phyloP scores from a whole-genome alignment of 441 rosid genomes.

The Kokia cookei region DNA sequence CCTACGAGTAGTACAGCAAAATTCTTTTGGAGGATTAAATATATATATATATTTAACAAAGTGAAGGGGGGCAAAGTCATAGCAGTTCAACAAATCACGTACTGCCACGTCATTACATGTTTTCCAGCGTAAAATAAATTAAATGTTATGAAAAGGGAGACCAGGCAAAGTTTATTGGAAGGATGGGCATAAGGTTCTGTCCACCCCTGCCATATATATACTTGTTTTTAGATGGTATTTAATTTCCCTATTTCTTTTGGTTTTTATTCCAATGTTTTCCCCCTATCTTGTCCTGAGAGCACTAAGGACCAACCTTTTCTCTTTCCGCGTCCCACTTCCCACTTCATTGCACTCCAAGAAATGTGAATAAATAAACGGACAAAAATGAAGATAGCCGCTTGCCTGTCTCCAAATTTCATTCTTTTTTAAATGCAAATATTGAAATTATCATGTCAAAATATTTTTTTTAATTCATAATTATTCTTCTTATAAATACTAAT shows the following conservation, averaged over 20 bases:
- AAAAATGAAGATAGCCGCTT: conserved; percentile 1
- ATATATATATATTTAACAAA: not conserved
- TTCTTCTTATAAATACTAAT: no score
- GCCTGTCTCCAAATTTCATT: not conserved
- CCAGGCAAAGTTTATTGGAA: conserved; percentile 26
- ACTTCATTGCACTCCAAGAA: conserved; percentile 8
- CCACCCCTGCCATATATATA: not conserved
- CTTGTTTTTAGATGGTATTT: not conserved
- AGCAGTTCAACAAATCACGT: not conserved
- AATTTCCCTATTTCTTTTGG: not conserved
- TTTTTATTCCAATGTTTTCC: not conserved
- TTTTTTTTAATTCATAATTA: no score
- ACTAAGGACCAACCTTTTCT: not conserved
- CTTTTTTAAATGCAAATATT: not conserved
- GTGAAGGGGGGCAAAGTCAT: not conserved
- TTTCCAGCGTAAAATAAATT: not conserved
- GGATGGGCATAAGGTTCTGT: conserved; percentile 32
- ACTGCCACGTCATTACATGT: conserved; percentile 11
- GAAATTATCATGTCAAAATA: not conserved
- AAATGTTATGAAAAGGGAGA: conserved; percentile 27
- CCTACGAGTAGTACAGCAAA: not conserved
- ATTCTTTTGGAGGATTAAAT: not conserved
- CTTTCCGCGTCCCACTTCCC: conserved; percentile 20
- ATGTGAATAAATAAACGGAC: not conserved
- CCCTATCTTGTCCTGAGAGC: not conserved